Percentiles rank a stretch among this genome's conserved stretches.
phyloP scores from a whole-genome alignment of 306 rosid genomes.

The Leucaena leucocephala region DNA sequence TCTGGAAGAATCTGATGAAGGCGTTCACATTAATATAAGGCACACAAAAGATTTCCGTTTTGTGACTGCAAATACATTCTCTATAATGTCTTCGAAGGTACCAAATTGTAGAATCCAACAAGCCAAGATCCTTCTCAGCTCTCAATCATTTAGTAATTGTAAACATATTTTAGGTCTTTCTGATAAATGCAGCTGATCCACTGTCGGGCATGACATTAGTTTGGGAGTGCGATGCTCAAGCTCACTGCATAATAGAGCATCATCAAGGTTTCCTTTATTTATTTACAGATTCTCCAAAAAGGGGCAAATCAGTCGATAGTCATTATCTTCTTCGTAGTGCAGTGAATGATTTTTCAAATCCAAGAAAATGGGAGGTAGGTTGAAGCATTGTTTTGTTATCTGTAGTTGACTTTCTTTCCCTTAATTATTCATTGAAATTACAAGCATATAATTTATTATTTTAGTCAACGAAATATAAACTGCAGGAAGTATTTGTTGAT shows the following conservation, averaged over 20 bases:
- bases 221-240: constrained; percentile 80
- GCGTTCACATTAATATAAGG: constrained; percentile 59
- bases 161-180: constrained; percentile 78
- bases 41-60: constrained; percentile 83
- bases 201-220: constrained; percentile 74
- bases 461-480: constrained; percentile 32
- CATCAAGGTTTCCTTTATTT: constrained; percentile 76
- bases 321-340: constrained; percentile 82
- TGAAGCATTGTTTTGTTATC: constrained; percentile 14
- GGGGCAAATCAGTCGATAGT: constrained; percentile 57
- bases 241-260: constrained; percentile 88
- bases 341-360: constrained; percentile 49
- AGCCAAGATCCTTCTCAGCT: constrained; percentile 28
- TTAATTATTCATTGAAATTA: constrained; percentile 1
- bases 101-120: constrained; percentile 31
- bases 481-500: constrained; percentile 66
- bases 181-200: constrained; percentile 93
- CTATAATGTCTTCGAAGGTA: constrained; percentile 81
- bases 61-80: constrained; percentile 72
- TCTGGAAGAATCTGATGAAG: constrained; percentile 76
- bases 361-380: constrained; percentile 90
- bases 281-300: constrained; percentile 80
- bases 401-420: background rate
- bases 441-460: background rate
- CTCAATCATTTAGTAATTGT: constrained; percentile 38